phyloP scores from a whole-genome alignment of 257 asterid genomes.

The Henckelia pumila region DNA sequence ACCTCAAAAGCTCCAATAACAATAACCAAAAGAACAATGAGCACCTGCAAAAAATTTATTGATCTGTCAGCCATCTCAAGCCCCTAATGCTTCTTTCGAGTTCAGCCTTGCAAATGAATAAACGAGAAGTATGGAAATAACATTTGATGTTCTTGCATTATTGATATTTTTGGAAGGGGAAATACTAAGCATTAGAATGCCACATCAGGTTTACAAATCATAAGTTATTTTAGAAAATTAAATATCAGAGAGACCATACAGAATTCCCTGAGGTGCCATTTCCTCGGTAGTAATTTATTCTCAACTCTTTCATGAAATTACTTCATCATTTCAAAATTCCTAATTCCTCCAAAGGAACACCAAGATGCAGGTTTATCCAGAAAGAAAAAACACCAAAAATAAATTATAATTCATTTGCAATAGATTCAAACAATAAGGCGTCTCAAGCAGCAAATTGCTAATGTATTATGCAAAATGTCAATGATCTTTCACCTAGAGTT shows the following conservation, averaged over 20 bases:
- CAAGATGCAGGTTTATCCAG: not conserved
- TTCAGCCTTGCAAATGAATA: slow-evolving; percentile 1
- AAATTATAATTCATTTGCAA: not conserved
- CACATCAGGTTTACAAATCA: not conserved
- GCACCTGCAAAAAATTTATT: slow-evolving; percentile 53
- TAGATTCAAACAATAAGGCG: too few relatives aligned
- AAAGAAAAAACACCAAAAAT: not conserved
- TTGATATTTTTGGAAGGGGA: not conserved
- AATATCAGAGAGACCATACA: not conserved
- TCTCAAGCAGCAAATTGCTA: not conserved
- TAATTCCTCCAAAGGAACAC: not conserved
- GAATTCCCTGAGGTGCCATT: not conserved
- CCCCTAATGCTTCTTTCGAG: slow-evolving; percentile 18
- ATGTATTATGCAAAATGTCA: too few relatives aligned
- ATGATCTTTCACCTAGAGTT: not conserved
- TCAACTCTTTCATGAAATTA: not conserved
- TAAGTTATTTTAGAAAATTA: not conserved
- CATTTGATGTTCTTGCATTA: slow-evolving; percentile 9
- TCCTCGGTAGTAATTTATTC: not conserved
- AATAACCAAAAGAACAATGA: slow-evolving; percentile 75
- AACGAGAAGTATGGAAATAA: not conserved
- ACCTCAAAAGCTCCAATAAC: slow-evolving; percentile 75
- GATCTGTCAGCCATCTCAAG: slow-evolving; percentile 29
- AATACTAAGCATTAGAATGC: not conserved
- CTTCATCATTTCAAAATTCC: not conserved